Evolutionary conservation across 139 green algal species (phyloP).

Genomic region (Chlamydomonas incerta): DNA sequence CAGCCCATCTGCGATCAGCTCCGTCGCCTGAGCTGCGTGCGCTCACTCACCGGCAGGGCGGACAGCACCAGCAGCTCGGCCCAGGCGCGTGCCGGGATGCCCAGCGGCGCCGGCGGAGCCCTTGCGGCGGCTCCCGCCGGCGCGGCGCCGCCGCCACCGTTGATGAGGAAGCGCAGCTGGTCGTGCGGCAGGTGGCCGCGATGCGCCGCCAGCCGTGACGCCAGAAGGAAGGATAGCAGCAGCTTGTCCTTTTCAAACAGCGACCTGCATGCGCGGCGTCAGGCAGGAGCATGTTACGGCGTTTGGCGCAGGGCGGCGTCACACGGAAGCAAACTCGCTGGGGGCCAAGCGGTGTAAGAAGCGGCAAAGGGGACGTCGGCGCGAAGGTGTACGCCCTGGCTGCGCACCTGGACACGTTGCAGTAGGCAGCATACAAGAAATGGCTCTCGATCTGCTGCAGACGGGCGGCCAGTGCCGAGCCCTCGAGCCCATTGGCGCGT

Average conservation of each 20-base stretch:
- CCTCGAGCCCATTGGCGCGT: conserved; percentile 1
- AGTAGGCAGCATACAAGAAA: conserved; percentile 84
- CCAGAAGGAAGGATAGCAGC: conserved; percentile 80
- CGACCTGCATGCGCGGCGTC: conserved; percentile 53
- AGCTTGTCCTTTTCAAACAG: conserved; percentile 90
- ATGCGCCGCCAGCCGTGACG: conserved; percentile 62
- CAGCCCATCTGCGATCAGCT: too few relatives aligned
- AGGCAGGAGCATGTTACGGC: too few relatives aligned
- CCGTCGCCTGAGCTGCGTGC: too few relatives aligned
- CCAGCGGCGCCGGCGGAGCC: background rate
- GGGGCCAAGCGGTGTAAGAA: too few relatives aligned
- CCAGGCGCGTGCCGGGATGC: background rate
- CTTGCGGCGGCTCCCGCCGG: background rate
- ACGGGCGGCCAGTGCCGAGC: conserved; percentile 45
- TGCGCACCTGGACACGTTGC: conserved; percentile 79
- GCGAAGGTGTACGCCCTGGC: too few relatives aligned
- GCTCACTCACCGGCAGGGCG: conserved; percentile 1
- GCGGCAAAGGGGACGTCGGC: too few relatives aligned
- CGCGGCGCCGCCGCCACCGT: conserved; percentile 32
- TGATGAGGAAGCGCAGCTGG: conserved; percentile 74
- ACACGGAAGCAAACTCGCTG: too few relatives aligned
- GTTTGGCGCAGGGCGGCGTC: too few relatives aligned
- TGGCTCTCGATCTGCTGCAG: conserved; percentile 75
- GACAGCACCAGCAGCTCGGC: conserved; percentile 16
- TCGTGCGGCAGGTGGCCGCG: conserved; percentile 56